phyloP scores from a whole-genome alignment of 345 rosid species.

The Hevea brasiliensis region DNA sequence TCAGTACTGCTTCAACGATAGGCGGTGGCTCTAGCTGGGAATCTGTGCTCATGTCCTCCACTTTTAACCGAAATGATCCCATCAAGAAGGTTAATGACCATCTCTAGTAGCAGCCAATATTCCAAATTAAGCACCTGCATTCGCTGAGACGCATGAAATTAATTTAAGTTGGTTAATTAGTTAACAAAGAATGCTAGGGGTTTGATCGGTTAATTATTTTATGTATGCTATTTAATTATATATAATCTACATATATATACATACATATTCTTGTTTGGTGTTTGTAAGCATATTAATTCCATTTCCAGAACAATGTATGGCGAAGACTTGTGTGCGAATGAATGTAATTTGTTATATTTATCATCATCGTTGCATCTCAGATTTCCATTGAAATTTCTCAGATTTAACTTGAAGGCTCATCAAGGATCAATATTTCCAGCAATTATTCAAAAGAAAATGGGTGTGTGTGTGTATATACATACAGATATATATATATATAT shows the following conservation, averaged over 20 bases:
- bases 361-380: not conserved
- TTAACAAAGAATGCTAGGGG: too few relatives aligned
- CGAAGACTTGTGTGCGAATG: constrained; percentile 4
- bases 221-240: too few relatives aligned
- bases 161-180: too few relatives aligned
- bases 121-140: not conserved
- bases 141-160: not conserved
- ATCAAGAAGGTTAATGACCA: not conserved
- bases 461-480: too few relatives aligned
- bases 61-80: not conserved
- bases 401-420: not conserved
- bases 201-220: too few relatives aligned
- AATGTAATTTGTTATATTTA: not conserved
- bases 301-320: constrained; percentile 11
- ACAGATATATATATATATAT: too few relatives aligned
- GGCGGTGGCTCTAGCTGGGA: constrained; percentile 18
- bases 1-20: not conserved
- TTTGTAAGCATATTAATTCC: constrained; percentile 1
- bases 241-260: too few relatives aligned
- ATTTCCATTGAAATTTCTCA: too few relatives aligned
- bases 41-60: constrained; percentile 12
- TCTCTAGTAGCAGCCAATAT: not conserved
- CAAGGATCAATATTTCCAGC: too few relatives aligned
- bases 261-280: not conserved
- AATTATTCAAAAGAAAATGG: too few relatives aligned